These are phyloP conservation scores for Thalia dealbata DNA, from an alignment of 176 grass and related monocot species.

Conservation along the genomic window DNA sequence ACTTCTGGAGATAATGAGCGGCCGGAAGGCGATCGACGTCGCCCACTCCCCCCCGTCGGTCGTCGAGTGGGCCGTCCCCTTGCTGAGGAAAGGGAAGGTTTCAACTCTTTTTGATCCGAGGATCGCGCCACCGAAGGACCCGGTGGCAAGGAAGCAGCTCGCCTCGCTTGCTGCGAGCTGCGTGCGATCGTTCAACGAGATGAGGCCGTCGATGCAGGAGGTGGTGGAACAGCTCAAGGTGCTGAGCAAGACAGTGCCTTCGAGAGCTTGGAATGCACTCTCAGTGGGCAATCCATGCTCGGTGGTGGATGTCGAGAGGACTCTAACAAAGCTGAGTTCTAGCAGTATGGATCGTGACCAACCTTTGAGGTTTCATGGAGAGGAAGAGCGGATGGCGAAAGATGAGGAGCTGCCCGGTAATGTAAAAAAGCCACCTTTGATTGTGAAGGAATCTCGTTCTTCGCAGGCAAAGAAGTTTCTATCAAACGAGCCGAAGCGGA, in stretches of 20 bases:
- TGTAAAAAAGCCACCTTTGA: conserved; percentile 21
- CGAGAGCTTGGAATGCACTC: conserved; percentile 73
- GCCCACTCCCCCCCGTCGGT: conserved; percentile 91
- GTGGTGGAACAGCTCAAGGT: conserved; percentile 51
- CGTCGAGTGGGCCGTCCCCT: conserved; percentile 88
- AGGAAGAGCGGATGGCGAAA: conserved; percentile 12
- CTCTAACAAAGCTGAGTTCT: conserved; percentile 35
- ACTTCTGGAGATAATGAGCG: conserved; percentile 96
- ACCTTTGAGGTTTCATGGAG: neutral
- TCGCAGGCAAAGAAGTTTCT: neutral
- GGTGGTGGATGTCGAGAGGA: conserved; percentile 69
- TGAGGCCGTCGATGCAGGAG: conserved; percentile 70
- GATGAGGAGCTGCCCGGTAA: conserved; percentile 37
- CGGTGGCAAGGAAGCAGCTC: conserved; percentile 40
- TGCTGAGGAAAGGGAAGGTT: conserved; percentile 66
- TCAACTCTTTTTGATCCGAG: conserved; percentile 65
- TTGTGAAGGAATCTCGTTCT: conserved; percentile 38
- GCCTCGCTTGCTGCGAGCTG: conserved; percentile 70
- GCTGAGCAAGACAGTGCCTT: conserved; percentile 49
- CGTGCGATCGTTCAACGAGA: conserved; percentile 65
- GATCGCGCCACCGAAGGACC: conserved; percentile 50
- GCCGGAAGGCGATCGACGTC: conserved; percentile 87
- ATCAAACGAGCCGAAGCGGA: conserved; percentile 38
- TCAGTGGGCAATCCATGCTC: conserved; percentile 74
- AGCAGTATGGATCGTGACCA: neutral